Evolutionary conservation across 2,329 filamentous ascomycete species (phyloP).

Genomic region (Sporothrix brunneoviolacea): DNA sequence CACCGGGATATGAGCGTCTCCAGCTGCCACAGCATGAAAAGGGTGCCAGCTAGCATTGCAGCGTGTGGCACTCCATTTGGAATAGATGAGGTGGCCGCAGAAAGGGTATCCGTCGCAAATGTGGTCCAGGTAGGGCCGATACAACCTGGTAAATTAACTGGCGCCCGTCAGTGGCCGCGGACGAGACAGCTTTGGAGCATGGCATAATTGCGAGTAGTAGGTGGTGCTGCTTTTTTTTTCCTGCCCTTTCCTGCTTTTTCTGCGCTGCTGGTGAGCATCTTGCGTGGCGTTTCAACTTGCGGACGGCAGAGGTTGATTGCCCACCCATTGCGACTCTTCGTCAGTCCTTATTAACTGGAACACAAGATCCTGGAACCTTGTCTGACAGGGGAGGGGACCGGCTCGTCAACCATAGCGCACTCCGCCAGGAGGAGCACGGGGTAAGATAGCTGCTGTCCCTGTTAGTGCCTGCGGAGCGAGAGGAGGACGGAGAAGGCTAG

Average conservation of each 20-base stretch:
- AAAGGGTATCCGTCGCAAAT: slow-evolving; percentile 3
- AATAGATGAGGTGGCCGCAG: slow-evolving; percentile 6
- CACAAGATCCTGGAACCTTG: slow-evolving; percentile 8
- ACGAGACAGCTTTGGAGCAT: no score
- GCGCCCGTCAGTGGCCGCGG: slow-evolving; percentile 3
- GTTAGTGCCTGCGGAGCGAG: no score
- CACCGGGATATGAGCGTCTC: no score
- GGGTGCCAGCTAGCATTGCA: background rate
- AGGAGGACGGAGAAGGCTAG: no score
- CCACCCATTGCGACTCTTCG: slow-evolving; percentile 10
- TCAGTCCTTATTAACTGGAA: slow-evolving; percentile 10
- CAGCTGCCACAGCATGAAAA: background rate
- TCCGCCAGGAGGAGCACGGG: background rate
- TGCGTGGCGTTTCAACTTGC: background rate
- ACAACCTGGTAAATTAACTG: slow-evolving; percentile 16
- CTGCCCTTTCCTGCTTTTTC: no score
- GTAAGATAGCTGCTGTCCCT: background rate
- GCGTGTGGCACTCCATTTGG: slow-evolving; percentile 10
- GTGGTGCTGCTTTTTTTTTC: no score
- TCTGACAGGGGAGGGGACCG: background rate
- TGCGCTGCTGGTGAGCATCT: background rate
- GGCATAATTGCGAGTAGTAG: no score
- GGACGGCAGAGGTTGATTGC: slow-evolving; percentile 4
- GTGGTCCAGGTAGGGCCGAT: slow-evolving; percentile 15
- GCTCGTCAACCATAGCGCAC: background rate